phyloP scores from a whole-genome alignment of 441 rosid genomes.

The Gossypium gossypioides region DNA sequence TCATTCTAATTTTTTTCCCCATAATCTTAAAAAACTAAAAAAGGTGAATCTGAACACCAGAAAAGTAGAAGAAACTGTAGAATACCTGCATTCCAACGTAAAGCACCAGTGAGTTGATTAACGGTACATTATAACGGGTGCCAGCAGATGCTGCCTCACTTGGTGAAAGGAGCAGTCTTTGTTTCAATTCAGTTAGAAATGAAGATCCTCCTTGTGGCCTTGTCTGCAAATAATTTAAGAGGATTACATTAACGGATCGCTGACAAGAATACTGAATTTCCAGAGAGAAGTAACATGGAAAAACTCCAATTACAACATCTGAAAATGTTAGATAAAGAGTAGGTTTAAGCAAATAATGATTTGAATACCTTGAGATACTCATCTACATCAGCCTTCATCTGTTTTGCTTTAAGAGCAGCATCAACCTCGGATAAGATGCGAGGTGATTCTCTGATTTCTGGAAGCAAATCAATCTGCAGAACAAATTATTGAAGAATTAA shows the following conservation, averaged over 20 bases:
- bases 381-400: constrained; percentile 85
- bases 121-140: constrained; percentile 77
- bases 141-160: constrained; percentile 76
- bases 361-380: constrained; percentile 75
- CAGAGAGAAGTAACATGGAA: neutral
- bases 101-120: constrained; percentile 93
- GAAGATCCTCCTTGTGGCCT: constrained; percentile 68
- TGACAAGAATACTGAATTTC: neutral
- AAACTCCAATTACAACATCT: neutral
- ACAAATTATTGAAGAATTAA: neutral
- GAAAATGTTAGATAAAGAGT: neutral
- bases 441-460: constrained; percentile 80
- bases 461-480: constrained; percentile 86
- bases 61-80: neutral
- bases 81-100: constrained; percentile 95
- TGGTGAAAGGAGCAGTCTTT: constrained; percentile 63
- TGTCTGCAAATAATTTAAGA: constrained; percentile 32
- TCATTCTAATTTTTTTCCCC: neutral
- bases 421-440: constrained; percentile 93
- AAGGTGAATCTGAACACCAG: neutral
- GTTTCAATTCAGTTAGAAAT: constrained; percentile 71
- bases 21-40: neutral
- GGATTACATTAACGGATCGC: neutral
- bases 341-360: neutral
- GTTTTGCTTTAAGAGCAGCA: constrained; percentile 72